Conservation (phyloP, 768 basidiomycete genomes). For the Tricholoma hemisulphureum region DNA sequence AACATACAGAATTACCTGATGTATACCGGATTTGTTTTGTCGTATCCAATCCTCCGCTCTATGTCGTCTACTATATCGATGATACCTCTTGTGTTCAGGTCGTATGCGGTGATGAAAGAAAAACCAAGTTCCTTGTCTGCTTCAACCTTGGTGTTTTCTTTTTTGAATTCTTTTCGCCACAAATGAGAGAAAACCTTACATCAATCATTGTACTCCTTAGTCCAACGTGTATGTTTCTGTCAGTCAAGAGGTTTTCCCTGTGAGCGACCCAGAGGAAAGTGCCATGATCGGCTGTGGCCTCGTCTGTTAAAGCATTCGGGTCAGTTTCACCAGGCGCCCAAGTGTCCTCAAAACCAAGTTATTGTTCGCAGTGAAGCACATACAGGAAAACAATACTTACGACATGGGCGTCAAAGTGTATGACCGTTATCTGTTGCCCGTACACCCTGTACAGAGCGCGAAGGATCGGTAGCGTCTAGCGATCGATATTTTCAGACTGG, state of each 20-base stretch:
- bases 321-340: neutral
- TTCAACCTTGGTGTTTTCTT: neutral
- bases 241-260: neutral
- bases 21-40: neutral
- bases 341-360: neutral
- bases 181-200: neutral
- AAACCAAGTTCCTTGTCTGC: neutral
- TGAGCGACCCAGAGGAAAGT: neutral
- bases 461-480: neutral
- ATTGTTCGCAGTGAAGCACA: neutral
- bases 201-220: neutral
- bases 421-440: neutral
- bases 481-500: neutral
- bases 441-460: neutral
- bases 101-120: neutral
- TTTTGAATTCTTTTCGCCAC: neutral
- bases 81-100: neutral
- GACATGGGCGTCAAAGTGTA: neutral
- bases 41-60: neutral
- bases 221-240: neutral
- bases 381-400: neutral
- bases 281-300: neutral
- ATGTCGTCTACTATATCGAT: neutral
- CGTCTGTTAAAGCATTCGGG: neutral
- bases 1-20: neutral